Evolutionary conservation across 2,329 filamentous ascomycete species (phyloP).

Genomic region (Salinomyces thailandicus): DNA sequence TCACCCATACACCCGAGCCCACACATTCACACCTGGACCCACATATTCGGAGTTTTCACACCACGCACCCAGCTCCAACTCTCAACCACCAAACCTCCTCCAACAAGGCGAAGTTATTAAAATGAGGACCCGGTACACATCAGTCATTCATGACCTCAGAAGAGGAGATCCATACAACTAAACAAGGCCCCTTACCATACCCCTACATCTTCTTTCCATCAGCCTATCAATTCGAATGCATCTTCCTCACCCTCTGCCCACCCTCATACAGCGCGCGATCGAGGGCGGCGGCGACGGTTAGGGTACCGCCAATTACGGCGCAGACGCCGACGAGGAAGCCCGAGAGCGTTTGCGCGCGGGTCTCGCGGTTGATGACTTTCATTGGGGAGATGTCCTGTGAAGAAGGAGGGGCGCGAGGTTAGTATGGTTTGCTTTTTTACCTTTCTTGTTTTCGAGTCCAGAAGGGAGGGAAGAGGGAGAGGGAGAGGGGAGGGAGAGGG

Average conservation of each 20-base stretch:
- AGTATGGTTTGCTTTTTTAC: conserved; percentile 44
- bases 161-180: no score
- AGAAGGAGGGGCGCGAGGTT: no score
- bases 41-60: no score
- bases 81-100: not conserved
- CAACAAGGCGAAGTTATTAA: no score
- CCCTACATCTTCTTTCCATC: no score
- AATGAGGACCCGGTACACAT: no score
- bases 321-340: conserved; percentile 91
- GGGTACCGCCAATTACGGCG: conserved; percentile 84
- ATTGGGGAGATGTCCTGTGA: conserved; percentile 85
- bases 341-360: conserved; percentile 76
- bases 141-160: no score
- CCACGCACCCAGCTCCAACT: no score
- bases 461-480: conserved; percentile 11
- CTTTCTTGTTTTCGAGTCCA: conserved; percentile 27
- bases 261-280: conserved; percentile 91
- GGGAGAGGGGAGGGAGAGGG: not conserved
- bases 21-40: no score
- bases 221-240: conserved; percentile 54
- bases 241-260: conserved; percentile 71
- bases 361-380: conserved; percentile 98
- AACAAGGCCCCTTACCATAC: no score
- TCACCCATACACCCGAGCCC: no score
- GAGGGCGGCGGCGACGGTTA: conserved; percentile 89